Conservation (phyloP, 169 alveolate species). For the Babesia sp. region DNA sequence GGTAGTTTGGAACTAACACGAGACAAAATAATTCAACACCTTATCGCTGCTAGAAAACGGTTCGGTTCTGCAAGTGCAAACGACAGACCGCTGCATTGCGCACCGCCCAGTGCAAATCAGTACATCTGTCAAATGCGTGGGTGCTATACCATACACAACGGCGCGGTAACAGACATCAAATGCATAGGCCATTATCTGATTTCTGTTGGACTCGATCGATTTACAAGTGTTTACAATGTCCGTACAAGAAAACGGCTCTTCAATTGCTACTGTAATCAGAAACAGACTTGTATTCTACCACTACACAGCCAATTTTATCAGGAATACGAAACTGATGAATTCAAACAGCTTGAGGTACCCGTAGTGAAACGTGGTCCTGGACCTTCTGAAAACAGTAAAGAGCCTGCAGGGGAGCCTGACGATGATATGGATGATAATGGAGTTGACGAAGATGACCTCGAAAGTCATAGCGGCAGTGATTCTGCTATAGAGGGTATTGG, state of each 20-base stretch:
- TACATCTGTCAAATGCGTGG: conserved; percentile 32
- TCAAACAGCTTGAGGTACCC: conserved; percentile 17
- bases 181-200: conserved; percentile 47
- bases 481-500: no score
- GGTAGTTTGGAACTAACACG: conserved; percentile 26
- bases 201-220: conserved; percentile 55
- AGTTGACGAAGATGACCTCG: conserved; percentile 15
- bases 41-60: conserved; percentile 64
- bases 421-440: background rate
- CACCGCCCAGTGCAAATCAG: conserved; percentile 54
- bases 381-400: background rate
- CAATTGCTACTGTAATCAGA: conserved; percentile 54
- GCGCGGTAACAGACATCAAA: conserved; percentile 53
- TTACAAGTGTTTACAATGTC: conserved; percentile 32
- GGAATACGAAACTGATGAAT: conserved; percentile 4
- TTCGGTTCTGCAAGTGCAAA: conserved; percentile 48
- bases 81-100: conserved; percentile 62
- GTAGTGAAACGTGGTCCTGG: background rate
- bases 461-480: conserved; percentile 29
- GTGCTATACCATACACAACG: conserved; percentile 51
- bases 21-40: conserved; percentile 51
- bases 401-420: background rate
- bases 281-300: conserved; percentile 46
- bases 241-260: conserved; percentile 21
- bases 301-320: conserved; percentile 4